Evolutionary conservation across 2,329 filamentous ascomycete species (phyloP), one percentile per base, ranked within the genome.

Genomic region (Ophiostoma ulmi): DNA sequence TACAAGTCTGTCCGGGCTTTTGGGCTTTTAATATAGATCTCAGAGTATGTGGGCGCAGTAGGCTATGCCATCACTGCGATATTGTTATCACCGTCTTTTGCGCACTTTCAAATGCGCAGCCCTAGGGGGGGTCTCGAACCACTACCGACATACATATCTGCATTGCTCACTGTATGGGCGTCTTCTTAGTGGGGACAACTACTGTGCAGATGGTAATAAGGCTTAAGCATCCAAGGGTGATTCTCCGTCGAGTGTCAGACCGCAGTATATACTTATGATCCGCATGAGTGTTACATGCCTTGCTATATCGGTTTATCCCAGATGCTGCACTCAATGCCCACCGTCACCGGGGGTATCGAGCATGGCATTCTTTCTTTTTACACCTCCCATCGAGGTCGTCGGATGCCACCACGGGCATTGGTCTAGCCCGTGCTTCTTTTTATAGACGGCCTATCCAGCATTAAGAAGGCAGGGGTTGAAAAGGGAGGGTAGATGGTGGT

Each of bases 161-260:
- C 52, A 26, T 58, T 22, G 52, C n/a, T 26, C 22, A 10, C 52
- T 22, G n/a, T 13, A 58, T 26, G 52, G 52, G 31, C 22, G 52
- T 26, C 20, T 58, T 58, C n/a, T 26, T 58, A n/a, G 52, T 58
- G 52, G 52, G 26, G n/a, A 17, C 22, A 26, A 14, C 1, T 10
- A 58, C 52, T 4, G 52, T 48, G 17, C 44, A 58, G 26, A n/a
- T n/a, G n/a, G n/a, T n/a, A 26, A 13, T 26, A 63, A 17, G 22
- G 58, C 58, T 58, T 58, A 31, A 36, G 26, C 14, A 63, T 63
- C 17, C 58, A 63, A 35, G 58, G 58, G 6, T 26, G 22, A 35
- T 20, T 63, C 58, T 35, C 58, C 58, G 58, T 63, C 26, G 14
- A 58, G 52, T 58, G 22, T 63, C 58, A 63, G 58, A 63, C 35